Conservation (phyloP, 768 basidiomycete genomes). For the Ephemerocybe angulata region DNA sequence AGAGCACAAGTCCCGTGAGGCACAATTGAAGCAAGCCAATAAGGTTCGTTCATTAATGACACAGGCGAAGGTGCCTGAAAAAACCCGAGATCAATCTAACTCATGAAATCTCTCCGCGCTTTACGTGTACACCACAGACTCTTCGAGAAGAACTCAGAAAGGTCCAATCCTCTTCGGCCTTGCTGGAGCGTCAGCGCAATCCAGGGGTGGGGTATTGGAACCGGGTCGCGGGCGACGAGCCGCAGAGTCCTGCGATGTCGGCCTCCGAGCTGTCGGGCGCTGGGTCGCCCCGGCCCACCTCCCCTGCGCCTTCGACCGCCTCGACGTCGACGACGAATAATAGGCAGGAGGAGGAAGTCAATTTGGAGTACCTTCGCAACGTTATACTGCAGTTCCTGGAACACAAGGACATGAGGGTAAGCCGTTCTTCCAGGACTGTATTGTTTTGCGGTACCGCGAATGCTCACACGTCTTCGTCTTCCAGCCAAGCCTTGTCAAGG, state of each 20-base stretch:
- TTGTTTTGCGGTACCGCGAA: background rate
- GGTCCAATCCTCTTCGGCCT: conserved; percentile 86
- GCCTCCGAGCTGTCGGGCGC: conserved; percentile 25
- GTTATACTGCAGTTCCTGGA: conserved; percentile 97
- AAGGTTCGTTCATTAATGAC: conserved; percentile 48
- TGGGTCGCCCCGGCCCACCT: conserved; percentile 29
- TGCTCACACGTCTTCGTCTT: background rate
- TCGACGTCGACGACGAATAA: conserved; percentile 28
- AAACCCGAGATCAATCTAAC: no score
- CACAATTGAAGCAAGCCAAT: conserved; percentile 68
- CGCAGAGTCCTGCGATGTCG: conserved; percentile 36
- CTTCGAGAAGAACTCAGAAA: conserved; percentile 93
- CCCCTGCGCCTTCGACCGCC: conserved; percentile 33
- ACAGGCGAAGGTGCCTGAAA: background rate
- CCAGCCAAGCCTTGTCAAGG: conserved; percentile 88
- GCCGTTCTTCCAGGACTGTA: conserved; percentile 24
- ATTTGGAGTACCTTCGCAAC: conserved; percentile 93
- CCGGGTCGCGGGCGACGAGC: conserved; percentile 27
- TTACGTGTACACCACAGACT: conserved; percentile 43
- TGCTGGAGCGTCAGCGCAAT: conserved; percentile 87
- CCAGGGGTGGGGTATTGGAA: conserved; percentile 94
- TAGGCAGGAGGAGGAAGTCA: conserved; percentile 82
- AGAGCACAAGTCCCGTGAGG: conserved; percentile 67
- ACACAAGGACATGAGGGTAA: conserved; percentile 96
- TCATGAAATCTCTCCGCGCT: conserved; percentile 3